A percentile compares a stretch with the other conserved stretches of the same genome.
Conservation (phyloP, 2,329 filamentous ascomycete species). For the Spiromastix sp. region DNA sequence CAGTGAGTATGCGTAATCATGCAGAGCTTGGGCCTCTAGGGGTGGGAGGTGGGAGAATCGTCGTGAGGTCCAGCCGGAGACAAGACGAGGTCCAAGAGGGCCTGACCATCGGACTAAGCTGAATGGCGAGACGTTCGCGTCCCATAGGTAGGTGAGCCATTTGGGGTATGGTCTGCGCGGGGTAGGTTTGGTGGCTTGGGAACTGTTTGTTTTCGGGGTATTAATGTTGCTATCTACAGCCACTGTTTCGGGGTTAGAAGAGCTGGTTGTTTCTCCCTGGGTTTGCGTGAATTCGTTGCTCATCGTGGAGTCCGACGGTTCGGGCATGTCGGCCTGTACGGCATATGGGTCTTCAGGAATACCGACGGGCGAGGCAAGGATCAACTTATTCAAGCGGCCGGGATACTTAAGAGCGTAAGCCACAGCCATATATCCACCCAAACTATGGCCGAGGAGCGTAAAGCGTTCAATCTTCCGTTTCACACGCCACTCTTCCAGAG, state of each 20-base stretch:
- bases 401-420: slow-evolving; percentile 96
- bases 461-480: slow-evolving; percentile 84
- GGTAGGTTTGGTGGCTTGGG: slow-evolving; percentile 24
- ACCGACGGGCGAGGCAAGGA: slow-evolving; percentile 86
- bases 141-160: slow-evolving; percentile 92
- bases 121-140: slow-evolving; percentile 93
- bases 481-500: slow-evolving; percentile 89
- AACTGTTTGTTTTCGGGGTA: slow-evolving; percentile 21
- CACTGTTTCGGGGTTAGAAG: slow-evolving; percentile 44
- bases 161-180: slow-evolving; percentile 58
- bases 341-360: slow-evolving; percentile 92
- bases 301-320: slow-evolving; percentile 61
- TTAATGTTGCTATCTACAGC: slow-evolving; percentile 36
- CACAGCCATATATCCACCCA: slow-evolving; percentile 90
- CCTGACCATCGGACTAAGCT: slow-evolving; percentile 79
- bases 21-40: slow-evolving; percentile 71
- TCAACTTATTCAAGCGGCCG: slow-evolving; percentile 86
- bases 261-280: slow-evolving; percentile 38
- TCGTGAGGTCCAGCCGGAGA: slow-evolving; percentile 88
- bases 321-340: slow-evolving; percentile 67
- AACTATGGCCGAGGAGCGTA: slow-evolving; percentile 82
- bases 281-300: slow-evolving; percentile 72
- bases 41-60: slow-evolving; percentile 80
- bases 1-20: slow-evolving; percentile 88
- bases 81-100: slow-evolving; percentile 79